Evolutionary conservation across 148 eudicot genomes (phyloP).

Genomic region (Nepenthes gracilis): DNA sequence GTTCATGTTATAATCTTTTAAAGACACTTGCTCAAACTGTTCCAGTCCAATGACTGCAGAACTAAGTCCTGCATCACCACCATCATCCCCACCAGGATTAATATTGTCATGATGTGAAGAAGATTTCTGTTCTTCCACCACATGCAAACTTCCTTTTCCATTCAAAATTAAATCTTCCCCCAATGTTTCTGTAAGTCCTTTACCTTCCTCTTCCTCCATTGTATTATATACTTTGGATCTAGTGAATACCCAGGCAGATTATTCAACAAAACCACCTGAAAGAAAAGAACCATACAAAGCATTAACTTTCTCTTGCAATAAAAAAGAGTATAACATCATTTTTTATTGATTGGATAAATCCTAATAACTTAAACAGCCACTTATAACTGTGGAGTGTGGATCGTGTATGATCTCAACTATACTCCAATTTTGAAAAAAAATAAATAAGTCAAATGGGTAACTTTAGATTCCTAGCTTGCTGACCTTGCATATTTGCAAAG

Average conservation of each 20-base stretch:
- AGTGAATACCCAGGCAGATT: conserved; percentile 16
- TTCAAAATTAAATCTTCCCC: conserved; percentile 16
- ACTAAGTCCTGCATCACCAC: conserved; percentile 18
- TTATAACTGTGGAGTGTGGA: no score
- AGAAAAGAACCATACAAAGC: background rate
- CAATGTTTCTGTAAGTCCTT: conserved; percentile 22
- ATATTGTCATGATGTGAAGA: conserved; percentile 16
- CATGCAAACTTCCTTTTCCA: conserved; percentile 17
- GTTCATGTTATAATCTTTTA: conserved; percentile 40
- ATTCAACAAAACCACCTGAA: conserved; percentile 18
- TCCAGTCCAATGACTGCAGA: conserved; percentile 35
- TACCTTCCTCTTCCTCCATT: conserved; percentile 62
- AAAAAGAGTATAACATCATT: no score
- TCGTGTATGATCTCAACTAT: no score
- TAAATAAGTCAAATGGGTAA: no score
- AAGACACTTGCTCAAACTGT: conserved; percentile 68
- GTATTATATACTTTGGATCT: conserved; percentile 1
- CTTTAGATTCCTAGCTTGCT: no score
- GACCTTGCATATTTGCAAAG: no score
- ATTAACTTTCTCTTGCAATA: no score
- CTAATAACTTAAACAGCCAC: no score
- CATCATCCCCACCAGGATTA: conserved; percentile 5
- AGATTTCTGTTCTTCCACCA: conserved; percentile 16
- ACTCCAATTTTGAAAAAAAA: no score
- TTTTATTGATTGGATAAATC: no score